These are phyloP conservation scores for Raffaelea albimanens DNA, from an alignment of 2,329 filamentous ascomycete genomes.

Conservation along the genomic window DNA sequence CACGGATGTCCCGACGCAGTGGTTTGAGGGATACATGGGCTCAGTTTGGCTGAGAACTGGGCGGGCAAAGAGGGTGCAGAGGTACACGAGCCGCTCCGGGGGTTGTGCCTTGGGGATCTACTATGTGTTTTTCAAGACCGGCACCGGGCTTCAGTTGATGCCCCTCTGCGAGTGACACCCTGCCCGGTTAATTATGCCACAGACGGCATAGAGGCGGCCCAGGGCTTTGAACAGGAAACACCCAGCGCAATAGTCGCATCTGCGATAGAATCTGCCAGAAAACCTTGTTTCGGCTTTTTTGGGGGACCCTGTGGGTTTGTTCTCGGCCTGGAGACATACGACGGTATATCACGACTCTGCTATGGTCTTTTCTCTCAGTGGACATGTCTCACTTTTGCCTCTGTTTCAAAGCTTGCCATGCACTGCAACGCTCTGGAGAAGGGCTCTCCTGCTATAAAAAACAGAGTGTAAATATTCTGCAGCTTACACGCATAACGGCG, in stretches of 20 bases:
- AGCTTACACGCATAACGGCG: no score
- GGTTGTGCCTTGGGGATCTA: not conserved
- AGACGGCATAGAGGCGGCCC: not conserved
- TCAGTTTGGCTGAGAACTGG: not conserved
- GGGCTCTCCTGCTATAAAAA: no score
- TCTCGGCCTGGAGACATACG: no score
- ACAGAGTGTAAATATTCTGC: no score
- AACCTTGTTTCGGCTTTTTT: no score
- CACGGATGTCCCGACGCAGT: slow-evolving; percentile 1
- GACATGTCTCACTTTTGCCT: no score
- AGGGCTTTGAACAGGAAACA: no score
- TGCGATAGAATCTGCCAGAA: no score
- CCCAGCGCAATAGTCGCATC: no score
- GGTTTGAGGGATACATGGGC: slow-evolving; percentile 7
- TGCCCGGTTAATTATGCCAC: slow-evolving; percentile 5
- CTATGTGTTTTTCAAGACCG: not conserved
- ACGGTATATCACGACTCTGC: no score
- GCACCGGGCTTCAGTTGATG: not conserved
- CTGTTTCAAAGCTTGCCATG: not conserved
- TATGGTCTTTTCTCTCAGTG: no score
- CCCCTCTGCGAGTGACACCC: slow-evolving; percentile 1
- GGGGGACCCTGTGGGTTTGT: no score
- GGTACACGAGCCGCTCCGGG: not conserved
- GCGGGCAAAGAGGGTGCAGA: not conserved
- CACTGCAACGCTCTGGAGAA: not conserved